Evolutionary conservation across 2,329 filamentous ascomycete genomes (phyloP), one percentile per base, ranked within the genome.

Genomic region (Ophiocordyceps unilateralis): DNA sequence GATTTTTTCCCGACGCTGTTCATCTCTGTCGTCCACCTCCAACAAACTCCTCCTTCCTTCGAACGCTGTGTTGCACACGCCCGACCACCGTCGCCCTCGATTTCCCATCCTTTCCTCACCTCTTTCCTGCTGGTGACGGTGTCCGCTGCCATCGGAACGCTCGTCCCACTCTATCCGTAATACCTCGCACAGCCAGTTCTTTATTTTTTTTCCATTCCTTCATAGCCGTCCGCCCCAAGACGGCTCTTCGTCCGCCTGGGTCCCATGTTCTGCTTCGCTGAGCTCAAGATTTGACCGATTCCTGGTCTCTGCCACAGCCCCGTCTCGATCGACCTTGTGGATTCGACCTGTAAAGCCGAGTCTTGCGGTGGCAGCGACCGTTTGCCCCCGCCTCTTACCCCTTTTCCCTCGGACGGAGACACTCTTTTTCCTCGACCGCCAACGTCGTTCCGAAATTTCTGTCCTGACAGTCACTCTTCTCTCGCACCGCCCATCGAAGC

Each of bases 381-480:
- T 64, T 65, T 66, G 57, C 58, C 54, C 56, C 53, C n/a, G 17
- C 32, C 15, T 15, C 32, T 17, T n/a, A n/a, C n/a, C 19, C 21
- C 19, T 21, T 56, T 52, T 48, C 37, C 51, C 53, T 2, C 22
- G 49, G 53, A 58, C 56, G 58, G 58, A 53, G 58, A 54, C 58
- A 60, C 54, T 64, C 60, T 56, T 63, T 53, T 59, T 56, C 57
- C 53, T 53, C 57, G 70, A 72, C 64, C 70, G 70, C 72, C 68
- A 71, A 72, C 72, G 70, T 70, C 71, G 70, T 68, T 62, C 53
- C 53, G 55, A 67, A n/a, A 4, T 61, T 56, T 54, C 55, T 52
- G 50, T 46, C 47, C 50, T 49, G n/a, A 61, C 58, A 57, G 58
- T 57, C 56, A 56, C 59, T 60, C 24, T 55, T 57, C 20, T 46